Evolutionary conservation across 208 protist species (phyloP).

Genomic region (Ichthyophonus hoferi): DNA sequence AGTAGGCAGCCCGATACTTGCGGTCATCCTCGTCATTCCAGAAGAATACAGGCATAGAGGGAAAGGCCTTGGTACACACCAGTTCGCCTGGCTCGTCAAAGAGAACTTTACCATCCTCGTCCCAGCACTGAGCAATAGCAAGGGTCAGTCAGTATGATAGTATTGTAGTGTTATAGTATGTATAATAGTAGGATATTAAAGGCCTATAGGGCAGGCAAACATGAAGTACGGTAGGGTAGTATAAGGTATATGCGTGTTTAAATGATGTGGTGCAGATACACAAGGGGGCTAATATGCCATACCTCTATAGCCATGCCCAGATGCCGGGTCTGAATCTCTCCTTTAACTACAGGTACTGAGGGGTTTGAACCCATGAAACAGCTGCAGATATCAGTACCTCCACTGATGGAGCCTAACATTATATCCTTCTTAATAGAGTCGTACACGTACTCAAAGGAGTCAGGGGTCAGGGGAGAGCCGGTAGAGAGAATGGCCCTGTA

Average conservation of each 20-base stretch:
- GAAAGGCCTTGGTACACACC: slow-evolving; percentile 48
- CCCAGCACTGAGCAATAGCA: not conserved
- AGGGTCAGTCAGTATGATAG: too few relatives aligned
- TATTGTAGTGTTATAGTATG: too few relatives aligned
- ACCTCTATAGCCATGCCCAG: slow-evolving; percentile 40
- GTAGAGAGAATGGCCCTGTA: slow-evolving; percentile 38
- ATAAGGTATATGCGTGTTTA: too few relatives aligned
- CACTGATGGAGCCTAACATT: slow-evolving; percentile 43
- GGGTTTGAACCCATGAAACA: slow-evolving; percentile 37
- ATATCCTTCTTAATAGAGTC: slow-evolving; percentile 30
- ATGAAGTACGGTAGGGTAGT: too few relatives aligned
- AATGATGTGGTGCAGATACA: too few relatives aligned
- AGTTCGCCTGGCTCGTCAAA: slow-evolving; percentile 38
- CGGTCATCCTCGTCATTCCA: slow-evolving; percentile 37
- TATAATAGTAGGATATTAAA: too few relatives aligned
- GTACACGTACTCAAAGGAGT: slow-evolving; percentile 49
- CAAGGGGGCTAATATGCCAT: too few relatives aligned
- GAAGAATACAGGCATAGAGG: slow-evolving; percentile 44
- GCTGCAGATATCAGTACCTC: slow-evolving; percentile 45
- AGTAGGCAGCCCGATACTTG: slow-evolving; percentile 47
- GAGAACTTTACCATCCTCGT: slow-evolving; percentile 12
- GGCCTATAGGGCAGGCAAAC: too few relatives aligned
- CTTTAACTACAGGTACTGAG: slow-evolving; percentile 29
- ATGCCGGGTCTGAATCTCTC: slow-evolving; percentile 31
- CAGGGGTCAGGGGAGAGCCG: slow-evolving; percentile 45